phyloP scores from a whole-genome alignment of 768 basidiomycete species.

The Lentinus brumalis region DNA sequence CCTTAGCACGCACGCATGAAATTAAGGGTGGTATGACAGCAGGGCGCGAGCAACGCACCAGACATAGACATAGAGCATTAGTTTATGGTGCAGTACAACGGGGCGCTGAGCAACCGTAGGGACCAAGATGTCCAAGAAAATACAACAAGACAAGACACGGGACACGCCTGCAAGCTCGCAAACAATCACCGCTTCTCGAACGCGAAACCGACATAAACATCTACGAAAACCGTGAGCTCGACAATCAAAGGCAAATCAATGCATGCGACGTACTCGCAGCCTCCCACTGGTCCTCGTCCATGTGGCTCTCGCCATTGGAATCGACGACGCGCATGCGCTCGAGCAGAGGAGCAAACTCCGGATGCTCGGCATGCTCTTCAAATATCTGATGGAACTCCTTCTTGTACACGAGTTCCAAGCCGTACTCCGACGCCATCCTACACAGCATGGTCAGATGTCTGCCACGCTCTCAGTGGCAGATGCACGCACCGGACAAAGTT shows the following conservation, averaged over 20 bases:
- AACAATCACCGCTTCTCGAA: slow-evolving; percentile 61
- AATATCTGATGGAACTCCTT: slow-evolving; percentile 92
- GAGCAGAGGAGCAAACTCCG: slow-evolving; percentile 83
- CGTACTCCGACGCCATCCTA: slow-evolving; percentile 85
- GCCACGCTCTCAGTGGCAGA: slow-evolving; percentile 16
- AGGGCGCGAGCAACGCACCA: not conserved
- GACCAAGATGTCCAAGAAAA: not conserved
- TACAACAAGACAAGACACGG: not conserved
- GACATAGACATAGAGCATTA: not conserved
- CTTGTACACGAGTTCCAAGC: slow-evolving; percentile 72
- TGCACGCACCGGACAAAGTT: slow-evolving; percentile 76
- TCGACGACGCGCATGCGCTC: slow-evolving; percentile 92
- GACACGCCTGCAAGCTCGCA: not conserved
- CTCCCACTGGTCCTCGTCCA: slow-evolving; percentile 97
- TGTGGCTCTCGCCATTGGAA: slow-evolving; percentile 79
- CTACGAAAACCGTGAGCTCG: slow-evolving; percentile 40
- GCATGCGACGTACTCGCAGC: slow-evolving; percentile 82
- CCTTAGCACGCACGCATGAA: not conserved
- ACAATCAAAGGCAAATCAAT: not conserved
- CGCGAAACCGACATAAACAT: slow-evolving; percentile 93
- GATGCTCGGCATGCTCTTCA: slow-evolving; percentile 73
- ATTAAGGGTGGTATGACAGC: not conserved
- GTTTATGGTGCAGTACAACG: not conserved
- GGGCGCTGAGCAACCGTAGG: not conserved
- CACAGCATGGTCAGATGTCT: not conserved